Evolutionary conservation across 2,329 filamentous ascomycete species (phyloP).

Genomic region (Fusarium fujikuroi): DNA sequence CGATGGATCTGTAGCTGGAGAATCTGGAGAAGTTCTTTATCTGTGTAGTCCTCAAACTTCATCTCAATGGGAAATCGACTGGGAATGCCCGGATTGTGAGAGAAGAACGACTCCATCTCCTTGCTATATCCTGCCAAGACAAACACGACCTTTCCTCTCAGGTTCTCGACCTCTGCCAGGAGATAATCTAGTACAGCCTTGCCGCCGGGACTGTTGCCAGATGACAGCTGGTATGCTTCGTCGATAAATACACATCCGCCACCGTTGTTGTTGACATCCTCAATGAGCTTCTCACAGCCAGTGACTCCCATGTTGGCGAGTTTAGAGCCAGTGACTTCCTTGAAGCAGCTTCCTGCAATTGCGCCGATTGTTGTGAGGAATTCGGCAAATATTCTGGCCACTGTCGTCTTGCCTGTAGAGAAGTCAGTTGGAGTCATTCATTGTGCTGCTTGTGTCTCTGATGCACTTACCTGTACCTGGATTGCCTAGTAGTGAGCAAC

Average conservation of each 20-base stretch:
- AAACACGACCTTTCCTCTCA: conserved; percentile 75
- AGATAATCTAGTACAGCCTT: conserved; percentile 75
- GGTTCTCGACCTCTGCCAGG: conserved; percentile 77
- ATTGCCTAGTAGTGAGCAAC: conserved; percentile 74
- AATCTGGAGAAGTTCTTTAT: conserved; percentile 72
- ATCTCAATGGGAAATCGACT: conserved; percentile 75
- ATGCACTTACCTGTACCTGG: conserved; percentile 72
- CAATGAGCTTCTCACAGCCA: conserved; percentile 63
- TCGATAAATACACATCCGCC: conserved; percentile 82
- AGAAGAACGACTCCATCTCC: conserved; percentile 81
- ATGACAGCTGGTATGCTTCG: conserved; percentile 79
- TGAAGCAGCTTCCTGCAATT: conserved; percentile 68
- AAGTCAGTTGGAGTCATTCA: conserved; percentile 9
- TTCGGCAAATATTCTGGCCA: conserved; percentile 75
- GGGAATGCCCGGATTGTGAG: conserved; percentile 76
- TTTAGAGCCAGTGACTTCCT: conserved; percentile 75
- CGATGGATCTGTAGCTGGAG: conserved; percentile 63
- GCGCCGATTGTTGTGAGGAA: conserved; percentile 72
- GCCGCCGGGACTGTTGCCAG: conserved; percentile 67
- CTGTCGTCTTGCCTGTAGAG: conserved; percentile 71
- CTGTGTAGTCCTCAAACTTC: conserved; percentile 75
- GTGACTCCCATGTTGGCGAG: conserved; percentile 71
- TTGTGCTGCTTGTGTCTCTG: neutral
- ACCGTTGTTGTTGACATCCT: conserved; percentile 62
- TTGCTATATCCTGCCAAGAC: conserved; percentile 78